Evolutionary conservation across 495 filamentous ascomycete genomes (phyloP).

Genomic region (Penicillium cosmopolitanum): DNA sequence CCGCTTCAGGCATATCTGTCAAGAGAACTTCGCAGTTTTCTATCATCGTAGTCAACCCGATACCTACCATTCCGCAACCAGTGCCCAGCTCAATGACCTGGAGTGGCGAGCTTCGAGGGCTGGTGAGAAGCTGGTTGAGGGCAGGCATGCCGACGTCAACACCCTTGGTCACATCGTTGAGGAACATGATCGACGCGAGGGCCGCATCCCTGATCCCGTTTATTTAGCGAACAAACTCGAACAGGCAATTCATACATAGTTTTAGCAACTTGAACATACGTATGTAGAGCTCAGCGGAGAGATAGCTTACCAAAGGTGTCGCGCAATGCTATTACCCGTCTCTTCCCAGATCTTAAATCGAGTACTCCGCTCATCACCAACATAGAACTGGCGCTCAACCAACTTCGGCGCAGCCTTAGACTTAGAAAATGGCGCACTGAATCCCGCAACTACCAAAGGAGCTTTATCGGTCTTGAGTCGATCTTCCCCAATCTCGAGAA

Average conservation of each 20-base stretch:
- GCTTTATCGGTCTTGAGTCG: constrained; percentile 26
- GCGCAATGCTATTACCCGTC: constrained; percentile 91
- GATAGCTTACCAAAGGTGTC: constrained; percentile 81
- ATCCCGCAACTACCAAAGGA: constrained; percentile 57
- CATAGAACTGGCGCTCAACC: constrained; percentile 56
- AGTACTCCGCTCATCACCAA: constrained; percentile 20
- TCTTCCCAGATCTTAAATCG: constrained; percentile 74
- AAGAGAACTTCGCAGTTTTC: constrained; percentile 62
- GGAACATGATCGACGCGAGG: constrained; percentile 55
- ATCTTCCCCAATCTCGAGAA: constrained; percentile 12
- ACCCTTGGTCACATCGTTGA: constrained; percentile 31
- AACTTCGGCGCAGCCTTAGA: constrained; percentile 46
- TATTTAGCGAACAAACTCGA: too few species aligned
- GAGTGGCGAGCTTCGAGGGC: constrained; percentile 35
- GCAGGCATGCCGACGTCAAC: constrained; percentile 21
- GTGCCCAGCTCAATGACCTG: constrained; percentile 78
- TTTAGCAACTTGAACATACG: background rate
- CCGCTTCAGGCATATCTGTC: constrained; percentile 82
- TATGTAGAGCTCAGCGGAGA: background rate
- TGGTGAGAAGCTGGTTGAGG: constrained; percentile 33
- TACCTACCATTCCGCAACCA: constrained; percentile 84
- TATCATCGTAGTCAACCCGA: constrained; percentile 66
- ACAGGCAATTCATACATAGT: too few species aligned
- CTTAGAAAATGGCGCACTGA: constrained; percentile 53
- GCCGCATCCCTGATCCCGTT: constrained; percentile 65